phyloP scores from a whole-genome alignment of 305 asterid genomes.

The Fraxinus dipetala region DNA sequence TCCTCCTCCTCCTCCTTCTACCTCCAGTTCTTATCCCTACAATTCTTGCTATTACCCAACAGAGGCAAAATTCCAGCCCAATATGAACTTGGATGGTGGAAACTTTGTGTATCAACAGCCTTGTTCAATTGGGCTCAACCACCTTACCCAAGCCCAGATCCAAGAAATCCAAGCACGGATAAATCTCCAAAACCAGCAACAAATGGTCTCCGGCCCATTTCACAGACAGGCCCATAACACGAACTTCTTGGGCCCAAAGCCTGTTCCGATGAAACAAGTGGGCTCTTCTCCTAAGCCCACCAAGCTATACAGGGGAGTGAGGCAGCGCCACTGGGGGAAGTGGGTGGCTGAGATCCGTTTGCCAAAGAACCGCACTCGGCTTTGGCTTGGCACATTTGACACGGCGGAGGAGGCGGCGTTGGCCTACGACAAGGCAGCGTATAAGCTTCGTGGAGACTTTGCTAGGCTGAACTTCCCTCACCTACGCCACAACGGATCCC shows the following conservation, averaged over 20 bases:
- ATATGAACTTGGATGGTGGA: constrained; percentile 1
- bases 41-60: constrained; percentile 23
- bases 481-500: constrained; percentile 64
- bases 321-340: constrained; percentile 96
- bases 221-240: constrained; percentile 1
- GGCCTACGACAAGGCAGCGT: constrained; percentile 91
- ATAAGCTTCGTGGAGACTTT: constrained; percentile 72
- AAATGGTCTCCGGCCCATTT: constrained; percentile 14
- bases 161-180: constrained; percentile 43
- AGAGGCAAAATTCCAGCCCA: constrained; percentile 12
- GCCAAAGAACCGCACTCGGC: constrained; percentile 69
- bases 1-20: constrained; percentile 10
- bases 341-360: constrained; percentile 91
- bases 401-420: constrained; percentile 92
- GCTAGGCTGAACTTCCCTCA: constrained; percentile 78
- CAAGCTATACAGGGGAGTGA: constrained; percentile 79
- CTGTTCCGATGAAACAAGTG: constrained; percentile 52
- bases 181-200: constrained; percentile 28
- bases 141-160: constrained; percentile 36
- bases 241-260: constrained; percentile 45
- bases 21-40: constrained; percentile 31
- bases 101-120: constrained; percentile 22
- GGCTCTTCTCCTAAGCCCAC: constrained; percentile 62
- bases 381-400: constrained; percentile 91
- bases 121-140: constrained; percentile 40